Evolutionary conservation across 2,329 filamentous ascomycete species (phyloP).

Genomic region (Penicillium sp.): DNA sequence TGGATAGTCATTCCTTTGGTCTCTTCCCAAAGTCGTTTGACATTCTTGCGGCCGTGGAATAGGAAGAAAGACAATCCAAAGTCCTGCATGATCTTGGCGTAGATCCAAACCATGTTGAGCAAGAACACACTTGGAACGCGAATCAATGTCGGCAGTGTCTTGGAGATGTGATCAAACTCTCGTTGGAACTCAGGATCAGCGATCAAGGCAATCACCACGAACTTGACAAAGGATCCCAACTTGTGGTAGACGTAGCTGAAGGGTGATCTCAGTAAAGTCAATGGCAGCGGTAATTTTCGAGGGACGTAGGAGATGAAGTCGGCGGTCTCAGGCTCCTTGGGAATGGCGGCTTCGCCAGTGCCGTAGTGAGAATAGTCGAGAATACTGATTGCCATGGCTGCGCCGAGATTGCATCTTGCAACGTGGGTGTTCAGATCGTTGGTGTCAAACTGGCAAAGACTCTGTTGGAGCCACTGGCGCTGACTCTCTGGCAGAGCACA

Average conservation of each 20-base stretch:
- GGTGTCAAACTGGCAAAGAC: conserved; percentile 41
- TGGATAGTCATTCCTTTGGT: conserved; percentile 53
- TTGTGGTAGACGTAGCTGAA: conserved; percentile 47
- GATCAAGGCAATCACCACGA: conserved; percentile 53
- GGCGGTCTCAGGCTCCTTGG: conserved; percentile 29
- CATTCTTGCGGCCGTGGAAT: conserved; percentile 52
- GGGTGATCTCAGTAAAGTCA: conserved; percentile 36
- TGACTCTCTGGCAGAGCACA: conserved; percentile 45
- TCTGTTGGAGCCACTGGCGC: conserved; percentile 48
- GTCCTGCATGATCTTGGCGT: conserved; percentile 49
- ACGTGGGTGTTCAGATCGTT: conserved; percentile 47
- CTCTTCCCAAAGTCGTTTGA: conserved; percentile 51
- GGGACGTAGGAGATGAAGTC: conserved; percentile 34
- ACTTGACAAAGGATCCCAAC: conserved; percentile 49
- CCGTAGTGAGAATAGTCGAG: conserved; percentile 35
- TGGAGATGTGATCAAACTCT: conserved; percentile 51
- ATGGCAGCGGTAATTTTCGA: conserved; percentile 23
- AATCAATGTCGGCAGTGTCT: conserved; percentile 36
- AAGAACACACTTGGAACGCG: conserved; percentile 43
- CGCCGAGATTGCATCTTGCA: conserved; percentile 53
- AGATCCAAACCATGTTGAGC: conserved; percentile 53
- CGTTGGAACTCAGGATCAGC: conserved; percentile 56
- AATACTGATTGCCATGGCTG: conserved; percentile 39
- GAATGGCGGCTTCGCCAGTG: conserved; percentile 27
- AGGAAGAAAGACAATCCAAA: conserved; percentile 50